Base-by-base conservation (phyloP, 805 yeast genomes). In the Barnettozyma sucrosica region DNA sequence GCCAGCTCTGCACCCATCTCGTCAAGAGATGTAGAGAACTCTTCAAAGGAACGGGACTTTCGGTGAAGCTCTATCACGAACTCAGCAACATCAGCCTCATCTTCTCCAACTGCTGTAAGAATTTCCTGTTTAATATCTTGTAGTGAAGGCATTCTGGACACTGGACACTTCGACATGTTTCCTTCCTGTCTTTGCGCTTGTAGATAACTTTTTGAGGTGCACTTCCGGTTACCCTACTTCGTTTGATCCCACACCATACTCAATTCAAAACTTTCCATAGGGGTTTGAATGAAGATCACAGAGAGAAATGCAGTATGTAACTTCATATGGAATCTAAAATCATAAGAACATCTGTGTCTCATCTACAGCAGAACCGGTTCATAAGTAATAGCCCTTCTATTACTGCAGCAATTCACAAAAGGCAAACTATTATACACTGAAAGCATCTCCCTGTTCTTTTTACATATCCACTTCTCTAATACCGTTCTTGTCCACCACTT, bases 401-500 rank as follows among this genome's bases (percentile, higher is more conserved):
- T 28, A 28, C 32, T 13, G 32, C 16, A 28, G 32, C 32, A 28
- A 28, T 13, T 8, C 14, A 28, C 32, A 28, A 28, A 28, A 13
- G 32, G 32, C 32, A 28, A 28, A 28, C 16, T 28, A 28, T 28
- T 16, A 28, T 28, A 28, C 32, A 28, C 32, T 28, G 32, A 28
- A 11, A 28, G 7, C n/a, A 28, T 28, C 14, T 6, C 5, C 16
- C 32, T 28, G 16, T 16, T 7, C 16, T 28, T 28, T 30, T 32
- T 37, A 41, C 13, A 37, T 10, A 14, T 72, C 69, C 49, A 67
- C 57, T 47, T 62, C 64, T 66, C 77, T 68, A 63, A 78, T 67
- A 53, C 87, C 85, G 51, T 75, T 77, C 64, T 81, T 68, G 60
- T 77, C 85, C 18, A 86, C 83, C 21, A 81, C 72, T 65, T 84